Base-by-base conservation (phyloP, 2,329 filamentous ascomycete genomes). In the Microsporum audouinii region DNA sequence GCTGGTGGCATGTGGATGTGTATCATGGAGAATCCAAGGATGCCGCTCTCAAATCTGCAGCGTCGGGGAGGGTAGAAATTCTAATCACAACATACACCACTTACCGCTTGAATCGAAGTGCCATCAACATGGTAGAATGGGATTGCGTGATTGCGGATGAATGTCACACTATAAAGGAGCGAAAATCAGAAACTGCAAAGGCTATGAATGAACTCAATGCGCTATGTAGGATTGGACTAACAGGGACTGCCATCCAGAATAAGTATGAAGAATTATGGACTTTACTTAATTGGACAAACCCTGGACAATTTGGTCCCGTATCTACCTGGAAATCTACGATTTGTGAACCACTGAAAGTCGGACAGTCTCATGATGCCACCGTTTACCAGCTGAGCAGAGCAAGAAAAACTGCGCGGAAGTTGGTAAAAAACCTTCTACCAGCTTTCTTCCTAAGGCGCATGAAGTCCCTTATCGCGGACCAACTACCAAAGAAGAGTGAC, bases 221-320 rank as follows among this genome's bases (percentile, higher is more conserved):
- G 0, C 81, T 97, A 1, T 97, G 94, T 70, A 84, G 94, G 38
- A 91, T 99, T 63, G 94, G 94, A 0, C 79, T 99, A 6, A 97
- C 91, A 0, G 94, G 94, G 1, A 99, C 94, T 0, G 92, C 92
- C 0, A 96, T 99, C 51, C 94, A 99, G 71, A 99, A 99, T 73
- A 94, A 89, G 66, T 99, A 99, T 71, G 90, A 96, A 70, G 94
- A 99, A 72, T 80, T 99, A 0, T 99, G 92, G 92, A 95, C 91
- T 0, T 79, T 99, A 0, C 78, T 99, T 2, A 95, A 99, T 71
- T 99, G 94, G 94, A 91, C 91, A 0, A 94, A 95, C 67, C 94
- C 94, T 0, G 92, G 91, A 0, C 75, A 73, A 43, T 81, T 88
- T 64, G 84, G 85, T 0, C 82, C 84, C 0, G 75, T 88, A 7